phyloP scores from a whole-genome alignment of 2,329 filamentous ascomycete species.

The Trichoderma harzianum region DNA sequence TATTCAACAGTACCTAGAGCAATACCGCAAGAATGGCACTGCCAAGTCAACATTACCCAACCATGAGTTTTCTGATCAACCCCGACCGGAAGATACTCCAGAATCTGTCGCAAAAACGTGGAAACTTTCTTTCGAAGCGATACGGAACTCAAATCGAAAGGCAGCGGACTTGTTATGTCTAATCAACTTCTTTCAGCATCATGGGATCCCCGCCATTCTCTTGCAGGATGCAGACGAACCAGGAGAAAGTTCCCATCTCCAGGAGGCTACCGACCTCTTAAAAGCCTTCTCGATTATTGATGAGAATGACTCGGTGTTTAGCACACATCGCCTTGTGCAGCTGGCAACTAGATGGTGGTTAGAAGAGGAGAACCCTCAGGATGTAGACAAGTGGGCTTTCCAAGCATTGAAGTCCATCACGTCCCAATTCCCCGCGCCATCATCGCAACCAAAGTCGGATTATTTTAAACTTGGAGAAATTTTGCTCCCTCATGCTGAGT shows the following conservation, averaged over 20 bases:
- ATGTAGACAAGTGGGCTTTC: conserved; percentile 11
- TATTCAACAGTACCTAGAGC: not conserved
- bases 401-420: conserved; percentile 5
- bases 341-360: conserved; percentile 15
- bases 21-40: not conserved
- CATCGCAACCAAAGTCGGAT: not conserved
- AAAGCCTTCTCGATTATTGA: conserved; percentile 16
- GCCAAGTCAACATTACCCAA: conserved; percentile 5
- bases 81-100: not conserved
- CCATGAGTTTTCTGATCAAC: conserved; percentile 8
- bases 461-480: conserved; percentile 5
- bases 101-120: conserved; percentile 12
- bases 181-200: conserved; percentile 17
- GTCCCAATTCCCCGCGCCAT: not conserved
- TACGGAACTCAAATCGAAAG: conserved; percentile 9
- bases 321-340: conserved; percentile 16
- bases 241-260: conserved; percentile 3
- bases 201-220: conserved; percentile 6
- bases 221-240: not conserved
- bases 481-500: conserved; percentile 12
- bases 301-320: conserved; percentile 4
- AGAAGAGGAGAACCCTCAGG: not conserved
- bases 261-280: conserved; percentile 3
- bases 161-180: conserved; percentile 13
- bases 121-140: conserved; percentile 8